Conservation (phyloP, 352 stramenopile species). For the Pythium aristosporum region DNA sequence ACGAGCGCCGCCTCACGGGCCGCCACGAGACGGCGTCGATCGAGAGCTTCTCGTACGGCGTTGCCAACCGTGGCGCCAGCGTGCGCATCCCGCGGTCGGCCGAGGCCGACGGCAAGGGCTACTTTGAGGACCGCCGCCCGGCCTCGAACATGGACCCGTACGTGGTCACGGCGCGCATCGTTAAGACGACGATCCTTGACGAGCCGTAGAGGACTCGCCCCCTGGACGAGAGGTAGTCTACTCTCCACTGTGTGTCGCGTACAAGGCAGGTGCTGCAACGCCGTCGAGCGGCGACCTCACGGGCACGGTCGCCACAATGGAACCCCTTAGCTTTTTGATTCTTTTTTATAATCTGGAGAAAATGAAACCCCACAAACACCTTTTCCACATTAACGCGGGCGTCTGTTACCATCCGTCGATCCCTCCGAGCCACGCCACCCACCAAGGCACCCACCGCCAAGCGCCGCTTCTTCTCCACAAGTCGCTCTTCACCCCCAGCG, state of each 20-base stretch:
- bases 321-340: not conserved
- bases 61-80: conserved; percentile 96
- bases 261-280: no score
- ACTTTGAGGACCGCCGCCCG: conserved; percentile 96
- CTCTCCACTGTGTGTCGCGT: not conserved
- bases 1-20: conserved; percentile 96
- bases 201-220: conserved; percentile 32
- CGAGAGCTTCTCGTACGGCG: conserved; percentile 95
- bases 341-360: not conserved
- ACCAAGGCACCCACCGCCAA: not conserved
- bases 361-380: not conserved
- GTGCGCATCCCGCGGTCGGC: conserved; percentile 91
- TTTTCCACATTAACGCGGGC: not conserved
- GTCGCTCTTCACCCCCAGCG: not conserved
- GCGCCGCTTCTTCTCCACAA: not conserved
- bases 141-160: conserved; percentile 99
- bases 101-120: conserved; percentile 89
- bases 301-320: not conserved
- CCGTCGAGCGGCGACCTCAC: not conserved
- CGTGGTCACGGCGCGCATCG: conserved; percentile 95
- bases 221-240: not conserved
- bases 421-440: not conserved
- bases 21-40: conserved; percentile 96
- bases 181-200: conserved; percentile 93
- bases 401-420: not conserved